Base-by-base conservation (phyloP, 495 filamentous ascomycete species). In the Daldinia concentrica region DNA sequence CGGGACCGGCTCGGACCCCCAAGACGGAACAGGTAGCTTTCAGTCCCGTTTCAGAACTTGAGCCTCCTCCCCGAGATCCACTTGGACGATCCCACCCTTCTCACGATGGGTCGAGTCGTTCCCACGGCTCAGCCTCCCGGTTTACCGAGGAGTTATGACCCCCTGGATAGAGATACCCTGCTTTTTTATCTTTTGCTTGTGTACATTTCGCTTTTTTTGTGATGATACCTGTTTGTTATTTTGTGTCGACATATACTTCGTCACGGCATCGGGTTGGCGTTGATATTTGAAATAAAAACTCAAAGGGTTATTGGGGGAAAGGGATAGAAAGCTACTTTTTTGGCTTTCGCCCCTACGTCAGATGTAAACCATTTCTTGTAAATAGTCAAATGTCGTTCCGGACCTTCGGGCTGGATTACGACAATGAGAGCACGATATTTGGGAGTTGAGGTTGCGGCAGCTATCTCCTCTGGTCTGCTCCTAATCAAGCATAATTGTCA, bases 71-170 rank as follows among this genome's bases (percentile, higher is more conserved):
- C n/a, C 39, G 52, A 58, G 79, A 86, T 70, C 74, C 77, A n/a
- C 66, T 83, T 17, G 81, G 83, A 48, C 78, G 84, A 54, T 82
- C 80, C 29, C 83, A 80, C 24, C 78, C 78, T 27, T 82, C 81
- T 12, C 78, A 81, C 51, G 82, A 83, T 62, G 81, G 83, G 26
- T 85, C 84, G 26, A 68, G 56, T 29, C 71, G 71, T 37, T 78
- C 76, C 26, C 81, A 82, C 48, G 78, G 62, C 7, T 82, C 80
- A 27, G 73, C 66, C 6, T 87, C 86, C 24, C 76, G 82, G 58
- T 88, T 88, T 67, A 83, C 80, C 8, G 86, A 88, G 75, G 78
- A 83, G 63, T 80, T 86, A 69, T 87, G 77, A 84, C 63, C 54
- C 39, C 62, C 58, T 45, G 51, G 71, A 63, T 71, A 59, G 62